Percentiles rank a stretch among this genome's conserved stretches.
Conservation (phyloP, 1,284 basidiomycete genomes). For the Termitomyces sp. region DNA sequence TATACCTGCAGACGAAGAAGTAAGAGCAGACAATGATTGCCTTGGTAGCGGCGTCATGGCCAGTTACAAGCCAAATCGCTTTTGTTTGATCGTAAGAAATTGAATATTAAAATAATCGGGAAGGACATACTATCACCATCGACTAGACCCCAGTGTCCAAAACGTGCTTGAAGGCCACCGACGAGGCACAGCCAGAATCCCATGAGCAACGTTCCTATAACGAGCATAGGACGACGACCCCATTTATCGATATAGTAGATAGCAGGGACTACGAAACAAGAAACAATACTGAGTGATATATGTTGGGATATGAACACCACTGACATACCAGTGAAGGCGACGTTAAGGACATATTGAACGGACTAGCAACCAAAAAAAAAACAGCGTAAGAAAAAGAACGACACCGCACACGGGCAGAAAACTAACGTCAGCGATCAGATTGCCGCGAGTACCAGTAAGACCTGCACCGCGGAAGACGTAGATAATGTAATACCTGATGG, state of each 20-base stretch:
- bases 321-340: conserved; percentile 44
- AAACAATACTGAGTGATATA: neutral
- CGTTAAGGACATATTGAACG: conserved; percentile 76
- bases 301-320: neutral
- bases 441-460: conserved; percentile 61
- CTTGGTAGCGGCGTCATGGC: conserved; percentile 52
- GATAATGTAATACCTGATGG: conserved; percentile 63
- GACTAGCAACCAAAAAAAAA: conserved; percentile 31
- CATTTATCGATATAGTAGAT: conserved; percentile 75
- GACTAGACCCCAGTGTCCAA: conserved; percentile 55
- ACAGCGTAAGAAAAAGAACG: neutral
- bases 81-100: conserved; percentile 5
- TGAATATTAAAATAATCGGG: neutral
- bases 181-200: conserved; percentile 74
- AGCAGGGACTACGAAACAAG: conserved; percentile 45
- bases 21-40: conserved; percentile 75
- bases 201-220: conserved; percentile 63
- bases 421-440: conserved; percentile 61
- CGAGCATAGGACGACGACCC: conserved; percentile 75
- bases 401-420: neutral
- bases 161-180: conserved; percentile 66
- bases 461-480: conserved; percentile 77
- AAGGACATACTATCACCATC: conserved; percentile 27
- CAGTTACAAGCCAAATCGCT: conserved; percentile 57
- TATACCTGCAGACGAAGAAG: conserved; percentile 58